Base-by-base conservation (phyloP, 2,329 filamentous ascomycete species). In the Calonectria henricotiae region DNA sequence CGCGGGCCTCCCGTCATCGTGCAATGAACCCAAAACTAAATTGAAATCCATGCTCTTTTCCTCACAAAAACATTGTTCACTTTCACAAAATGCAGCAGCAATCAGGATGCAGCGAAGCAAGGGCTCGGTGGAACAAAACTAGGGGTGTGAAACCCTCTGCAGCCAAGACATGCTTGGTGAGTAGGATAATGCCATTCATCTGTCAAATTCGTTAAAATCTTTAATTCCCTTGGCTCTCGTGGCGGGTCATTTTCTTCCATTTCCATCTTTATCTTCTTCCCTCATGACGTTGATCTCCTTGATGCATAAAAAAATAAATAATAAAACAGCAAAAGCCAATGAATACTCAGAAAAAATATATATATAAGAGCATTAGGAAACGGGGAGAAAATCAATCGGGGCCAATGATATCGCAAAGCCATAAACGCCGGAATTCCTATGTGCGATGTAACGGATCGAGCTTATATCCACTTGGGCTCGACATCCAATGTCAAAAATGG, bases 401-500 rank as follows among this genome's bases (percentile, higher is more conserved):
- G 46, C 32, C 37, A 39, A 63, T 58, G 69, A 71, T 71, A 65
- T 74, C 67, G 67, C 67, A 67, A 70, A 75, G 69, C 74, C 73
- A 62, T 30, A 73, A 77, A 78, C 76, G 76, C 76, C 76, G 67
- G 71, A 39, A 65, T 66, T 68, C 76, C 61, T 71, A 76, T 76
- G 68, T 70, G 71, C 70, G 39, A 73, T 73, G 55, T 47, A 65
- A 65, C 20, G 60, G 62, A 62, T 75, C 71, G 70, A 77, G 74
- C 72, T 46, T 71, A 71, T 74, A 69, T 72, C 71, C 64, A 71
- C 61, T 63, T 39, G 63, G 68, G 71, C 67, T 75, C 74, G 65
- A 74, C 46, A 68, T 63, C 67, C 46, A 67, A 72, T 74, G 67
- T 75, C 71, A 72, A 65, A 76, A 62, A 76, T 75, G 67, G 68